Evolutionary conservation across 2,329 filamentous ascomycete species (phyloP).

Genomic region (Verticillium tricorpus): DNA sequence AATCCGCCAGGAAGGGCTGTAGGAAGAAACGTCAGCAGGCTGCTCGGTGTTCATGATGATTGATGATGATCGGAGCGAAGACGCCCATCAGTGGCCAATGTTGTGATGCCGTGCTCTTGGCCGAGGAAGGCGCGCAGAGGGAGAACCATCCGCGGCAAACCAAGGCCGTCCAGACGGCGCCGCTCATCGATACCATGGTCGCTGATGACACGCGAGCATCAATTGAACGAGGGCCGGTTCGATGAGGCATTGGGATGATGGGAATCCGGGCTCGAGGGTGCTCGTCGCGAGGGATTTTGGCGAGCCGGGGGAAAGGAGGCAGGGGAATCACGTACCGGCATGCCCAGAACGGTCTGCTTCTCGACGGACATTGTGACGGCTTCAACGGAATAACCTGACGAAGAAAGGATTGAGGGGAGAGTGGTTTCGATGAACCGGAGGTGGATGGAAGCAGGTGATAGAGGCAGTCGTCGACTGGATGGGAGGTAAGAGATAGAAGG

Average conservation of each 20-base stretch:
- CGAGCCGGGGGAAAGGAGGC: constrained; percentile 10
- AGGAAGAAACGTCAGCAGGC: constrained; percentile 6
- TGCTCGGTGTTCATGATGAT: background rate
- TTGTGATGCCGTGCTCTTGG: background rate
- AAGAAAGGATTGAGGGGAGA: constrained; percentile 61
- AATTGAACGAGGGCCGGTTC: background rate
- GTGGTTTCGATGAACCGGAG: constrained; percentile 3
- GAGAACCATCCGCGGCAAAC: background rate
- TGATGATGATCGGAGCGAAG: background rate
- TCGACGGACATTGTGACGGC: constrained; percentile 51
- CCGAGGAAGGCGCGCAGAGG: background rate
- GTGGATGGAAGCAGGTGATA: constrained; percentile 40
- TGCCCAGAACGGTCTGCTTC: constrained; percentile 59
- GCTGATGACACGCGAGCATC: constrained; percentile 1
- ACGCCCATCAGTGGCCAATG: constrained; percentile 8
- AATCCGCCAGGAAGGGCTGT: constrained; percentile 94
- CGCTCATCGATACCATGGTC: background rate
- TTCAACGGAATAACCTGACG: constrained; percentile 37
- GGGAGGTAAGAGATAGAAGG: constrained; percentile 41
- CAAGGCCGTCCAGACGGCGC: background rate
- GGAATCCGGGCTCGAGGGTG: constrained; percentile 9
- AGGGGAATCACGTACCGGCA: constrained; percentile 52
- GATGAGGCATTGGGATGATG: constrained; percentile 12
- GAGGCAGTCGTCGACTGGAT: constrained; percentile 38
- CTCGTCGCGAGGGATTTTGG: constrained; percentile 21